phyloP scores from a whole-genome alignment of 345 rosid species.

The Eucalyptus dawsonii region DNA sequence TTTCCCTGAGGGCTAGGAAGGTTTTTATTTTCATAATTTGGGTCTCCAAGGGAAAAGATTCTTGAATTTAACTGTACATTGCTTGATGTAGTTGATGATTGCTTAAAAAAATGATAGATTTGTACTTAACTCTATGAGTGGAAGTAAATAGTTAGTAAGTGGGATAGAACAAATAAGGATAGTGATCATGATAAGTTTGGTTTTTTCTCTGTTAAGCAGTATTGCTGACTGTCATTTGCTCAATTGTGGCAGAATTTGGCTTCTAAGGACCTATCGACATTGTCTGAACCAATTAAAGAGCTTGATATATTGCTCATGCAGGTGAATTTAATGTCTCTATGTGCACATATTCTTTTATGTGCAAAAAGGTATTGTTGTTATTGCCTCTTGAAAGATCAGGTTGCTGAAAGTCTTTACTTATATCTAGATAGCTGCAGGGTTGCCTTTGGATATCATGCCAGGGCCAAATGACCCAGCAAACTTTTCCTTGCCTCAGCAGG shows the following conservation, averaged over 20 bases:
- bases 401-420: neutral
- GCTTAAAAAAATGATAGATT: neutral
- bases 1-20: neutral
- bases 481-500: constrained; percentile 93
- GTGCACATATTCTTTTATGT: neutral
- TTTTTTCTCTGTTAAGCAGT: neutral
- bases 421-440: constrained; percentile 78
- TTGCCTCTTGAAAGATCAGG: neutral
- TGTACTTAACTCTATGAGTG: neutral
- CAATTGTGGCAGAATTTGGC: constrained; percentile 43
- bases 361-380: neutral
- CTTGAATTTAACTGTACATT: neutral
- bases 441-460: constrained; percentile 92
- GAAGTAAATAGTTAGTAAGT: neutral
- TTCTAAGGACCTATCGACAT: constrained; percentile 68
- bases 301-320: constrained; percentile 77
- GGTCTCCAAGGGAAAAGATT: neutral
- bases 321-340: constrained; percentile 26
- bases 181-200: neutral
- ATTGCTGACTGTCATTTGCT: neutral
- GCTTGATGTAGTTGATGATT: neutral
- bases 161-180: neutral
- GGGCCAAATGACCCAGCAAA: constrained; percentile 93
- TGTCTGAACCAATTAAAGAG: constrained; percentile 75
- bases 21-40: neutral